phyloP scores from a whole-genome alignment of 139 green algal genomes.

The Astrephomene gubernaculifera region DNA sequence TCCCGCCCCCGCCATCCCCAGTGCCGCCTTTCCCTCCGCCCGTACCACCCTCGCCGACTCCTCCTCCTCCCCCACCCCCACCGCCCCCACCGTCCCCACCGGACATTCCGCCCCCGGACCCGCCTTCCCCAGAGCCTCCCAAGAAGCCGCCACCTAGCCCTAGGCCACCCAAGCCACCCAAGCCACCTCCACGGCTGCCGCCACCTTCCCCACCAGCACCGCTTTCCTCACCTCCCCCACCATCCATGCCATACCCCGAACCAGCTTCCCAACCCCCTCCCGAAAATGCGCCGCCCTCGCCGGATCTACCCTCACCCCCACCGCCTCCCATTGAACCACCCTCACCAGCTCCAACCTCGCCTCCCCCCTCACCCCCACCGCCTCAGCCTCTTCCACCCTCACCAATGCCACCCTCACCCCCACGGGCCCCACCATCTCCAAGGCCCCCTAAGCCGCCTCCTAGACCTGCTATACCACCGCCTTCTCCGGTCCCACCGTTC shows the following conservation, averaged over 20 bases:
- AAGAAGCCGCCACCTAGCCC: no score
- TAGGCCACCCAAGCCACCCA: no score
- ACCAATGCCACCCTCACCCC: not conserved
- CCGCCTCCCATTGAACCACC: no score
- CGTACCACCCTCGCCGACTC: no score
- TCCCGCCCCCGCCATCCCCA: no score
- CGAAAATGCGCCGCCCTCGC: no score
- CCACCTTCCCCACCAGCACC: not conserved
- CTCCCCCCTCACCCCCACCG: not conserved
- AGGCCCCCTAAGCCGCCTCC: not conserved
- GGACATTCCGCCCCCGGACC: no score
- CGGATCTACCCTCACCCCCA: no score
- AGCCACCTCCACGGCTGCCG: not conserved
- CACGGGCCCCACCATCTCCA: not conserved
- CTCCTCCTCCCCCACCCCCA: no score
- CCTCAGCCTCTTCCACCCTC: not conserved
- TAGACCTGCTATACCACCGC: not conserved
- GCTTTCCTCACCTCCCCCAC: not conserved
- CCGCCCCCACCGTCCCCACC: no score
- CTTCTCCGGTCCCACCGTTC: not conserved
- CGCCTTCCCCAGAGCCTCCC: no score
- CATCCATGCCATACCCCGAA: not conserved
- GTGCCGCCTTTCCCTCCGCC: no score
- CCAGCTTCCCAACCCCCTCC: not conserved
- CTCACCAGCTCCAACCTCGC: not conserved